Conservation (phyloP, 148 eudicot species). For the Dianthus caryophyllus region DNA sequence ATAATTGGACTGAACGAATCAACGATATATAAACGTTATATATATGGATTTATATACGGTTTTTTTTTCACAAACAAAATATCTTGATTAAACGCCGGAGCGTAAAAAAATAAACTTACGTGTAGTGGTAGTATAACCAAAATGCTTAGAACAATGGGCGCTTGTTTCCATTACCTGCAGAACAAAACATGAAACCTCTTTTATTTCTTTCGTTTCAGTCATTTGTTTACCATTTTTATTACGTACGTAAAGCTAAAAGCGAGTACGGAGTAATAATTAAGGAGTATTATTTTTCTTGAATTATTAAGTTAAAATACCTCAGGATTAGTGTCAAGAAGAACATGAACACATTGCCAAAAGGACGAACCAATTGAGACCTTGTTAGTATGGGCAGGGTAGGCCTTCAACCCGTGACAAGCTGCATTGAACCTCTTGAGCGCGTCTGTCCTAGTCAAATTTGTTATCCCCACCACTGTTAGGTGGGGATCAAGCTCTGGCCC, state of each 20-base stretch:
- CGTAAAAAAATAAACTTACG: conserved; percentile 41
- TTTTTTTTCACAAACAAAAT: no score
- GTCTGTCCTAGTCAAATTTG: conserved; percentile 53
- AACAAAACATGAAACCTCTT: no score
- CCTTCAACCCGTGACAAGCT: conserved; percentile 58
- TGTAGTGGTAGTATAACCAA: conserved; percentile 49
- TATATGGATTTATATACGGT: no score
- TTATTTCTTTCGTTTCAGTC: no score
- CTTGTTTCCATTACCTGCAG: conserved; percentile 66
- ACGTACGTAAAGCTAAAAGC: no score
- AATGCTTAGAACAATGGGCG: conserved; percentile 46
- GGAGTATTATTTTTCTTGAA: no score
- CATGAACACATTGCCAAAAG: conserved; percentile 71
- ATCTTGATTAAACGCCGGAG: not conserved
- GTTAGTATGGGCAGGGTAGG: conserved; percentile 48
- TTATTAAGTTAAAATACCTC: conserved; percentile 59
- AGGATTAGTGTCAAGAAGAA: conserved; percentile 51
- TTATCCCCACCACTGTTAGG: conserved; percentile 73
- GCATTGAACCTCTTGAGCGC: conserved; percentile 45
- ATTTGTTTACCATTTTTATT: no score
- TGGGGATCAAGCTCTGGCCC: conserved; percentile 85
- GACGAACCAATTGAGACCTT: conserved; percentile 62
- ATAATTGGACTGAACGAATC: no score
- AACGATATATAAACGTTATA: no score
- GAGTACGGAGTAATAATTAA: no score